Evolutionary conservation across 73 alveolate species (phyloP).

Genomic region (Paraurostyla sp.): DNA sequence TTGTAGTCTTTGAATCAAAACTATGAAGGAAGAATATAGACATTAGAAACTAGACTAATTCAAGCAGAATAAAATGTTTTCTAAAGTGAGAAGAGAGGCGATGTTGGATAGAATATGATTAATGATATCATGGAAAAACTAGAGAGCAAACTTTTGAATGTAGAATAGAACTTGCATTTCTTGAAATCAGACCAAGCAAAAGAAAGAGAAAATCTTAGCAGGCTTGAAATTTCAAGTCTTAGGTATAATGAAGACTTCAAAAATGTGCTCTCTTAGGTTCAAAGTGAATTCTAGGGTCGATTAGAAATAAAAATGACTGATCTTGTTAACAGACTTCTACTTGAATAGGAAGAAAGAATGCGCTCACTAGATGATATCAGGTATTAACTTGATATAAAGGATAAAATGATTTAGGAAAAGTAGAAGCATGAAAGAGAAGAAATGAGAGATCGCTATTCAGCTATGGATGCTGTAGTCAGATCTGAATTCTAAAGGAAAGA

Average conservation of each 20-base stretch:
- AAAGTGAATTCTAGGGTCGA: slow-evolving; percentile 63
- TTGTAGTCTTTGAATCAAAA: slow-evolving; percentile 48
- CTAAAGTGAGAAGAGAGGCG: slow-evolving; percentile 69
- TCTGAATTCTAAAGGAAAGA: slow-evolving; percentile 82
- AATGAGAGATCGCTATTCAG: slow-evolving; percentile 72
- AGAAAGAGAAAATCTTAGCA: slow-evolving; percentile 42
- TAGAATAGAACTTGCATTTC: slow-evolving; percentile 62
- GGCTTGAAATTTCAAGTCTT: slow-evolving; percentile 66
- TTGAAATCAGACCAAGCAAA: slow-evolving; percentile 58
- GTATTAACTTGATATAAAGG: slow-evolving; percentile 63
- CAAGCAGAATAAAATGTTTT: slow-evolving; percentile 43
- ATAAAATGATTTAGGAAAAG: slow-evolving; percentile 61
- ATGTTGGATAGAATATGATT: slow-evolving; percentile 55
- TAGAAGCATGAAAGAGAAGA: slow-evolving; percentile 76
- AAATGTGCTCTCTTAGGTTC: slow-evolving; percentile 43
- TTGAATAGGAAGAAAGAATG: slow-evolving; percentile 78
- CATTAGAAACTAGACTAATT: slow-evolving; percentile 64
- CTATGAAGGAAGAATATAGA: slow-evolving; percentile 62
- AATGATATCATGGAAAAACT: slow-evolving; percentile 72
- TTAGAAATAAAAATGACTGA: slow-evolving; percentile 75
- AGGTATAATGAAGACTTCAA: slow-evolving; percentile 68
- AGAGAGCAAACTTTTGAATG: slow-evolving; percentile 68
- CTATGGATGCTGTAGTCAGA: slow-evolving; percentile 71
- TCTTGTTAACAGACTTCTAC: slow-evolving; percentile 69
- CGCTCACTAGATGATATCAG: slow-evolving; percentile 59